phyloP scores from a whole-genome alignment of 148 eudicot genomes.

The Rhododendron griersonianum region DNA sequence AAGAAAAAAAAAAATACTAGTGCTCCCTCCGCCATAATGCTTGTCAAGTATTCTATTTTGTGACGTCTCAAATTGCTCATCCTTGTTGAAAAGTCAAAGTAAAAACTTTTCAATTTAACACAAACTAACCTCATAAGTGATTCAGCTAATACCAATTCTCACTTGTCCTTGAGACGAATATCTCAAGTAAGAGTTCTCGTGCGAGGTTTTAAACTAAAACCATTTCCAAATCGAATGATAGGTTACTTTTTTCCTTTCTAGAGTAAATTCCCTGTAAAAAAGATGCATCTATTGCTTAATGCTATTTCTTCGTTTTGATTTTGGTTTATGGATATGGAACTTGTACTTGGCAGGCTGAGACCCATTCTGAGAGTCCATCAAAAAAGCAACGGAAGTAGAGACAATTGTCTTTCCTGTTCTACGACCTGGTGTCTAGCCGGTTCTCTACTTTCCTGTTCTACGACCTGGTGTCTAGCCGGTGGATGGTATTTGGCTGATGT shows the following conservation, averaged over 20 bases:
- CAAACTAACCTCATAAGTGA: not conserved
- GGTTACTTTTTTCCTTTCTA: not conserved
- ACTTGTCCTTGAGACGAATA: not conserved
- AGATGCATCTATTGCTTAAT: not conserved
- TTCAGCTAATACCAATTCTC: not conserved
- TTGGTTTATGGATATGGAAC: not conserved
- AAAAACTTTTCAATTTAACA: not conserved
- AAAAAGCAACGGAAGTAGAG: conserved; percentile 60
- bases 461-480: conserved; percentile 12
- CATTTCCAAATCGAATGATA: not conserved
- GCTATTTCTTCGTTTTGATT: not conserved
- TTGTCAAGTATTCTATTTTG: not conserved
- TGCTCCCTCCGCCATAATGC: not conserved
- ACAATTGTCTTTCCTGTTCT: conserved; percentile 2
- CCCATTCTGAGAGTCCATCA: conserved; percentile 37
- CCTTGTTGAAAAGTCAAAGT: not conserved
- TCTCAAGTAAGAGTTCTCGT: not conserved
- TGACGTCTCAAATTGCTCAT: not conserved
- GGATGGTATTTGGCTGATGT: conserved; percentile 2
- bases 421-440: conserved; percentile 13
- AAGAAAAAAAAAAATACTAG: not conserved
- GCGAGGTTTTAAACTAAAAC: not conserved
- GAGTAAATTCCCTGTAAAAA: not conserved
- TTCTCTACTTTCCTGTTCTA: not conserved
- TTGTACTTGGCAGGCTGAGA: conserved; percentile 43